Base-by-base conservation (phyloP, 352 stramenopile species). In the Phytophthora fragariae region DNA sequence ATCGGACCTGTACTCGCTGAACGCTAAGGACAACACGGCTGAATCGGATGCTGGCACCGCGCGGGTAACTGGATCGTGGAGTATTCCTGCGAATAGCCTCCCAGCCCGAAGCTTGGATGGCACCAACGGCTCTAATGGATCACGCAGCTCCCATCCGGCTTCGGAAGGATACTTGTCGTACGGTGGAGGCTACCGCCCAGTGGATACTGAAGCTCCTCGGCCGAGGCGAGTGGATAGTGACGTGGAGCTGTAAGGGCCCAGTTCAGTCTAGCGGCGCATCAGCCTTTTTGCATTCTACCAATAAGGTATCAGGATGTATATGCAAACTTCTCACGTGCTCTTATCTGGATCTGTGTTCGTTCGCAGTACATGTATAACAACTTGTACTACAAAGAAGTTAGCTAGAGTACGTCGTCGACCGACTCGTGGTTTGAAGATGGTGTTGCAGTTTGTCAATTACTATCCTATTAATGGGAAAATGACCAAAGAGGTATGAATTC, bases 221-320 rank as follows among this genome's bases (percentile, higher is more conserved):
- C 68, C 58, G 46, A 78, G 80, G 47, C 81, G 82, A 12, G 72
- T 90, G 10, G 85, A 90, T 63, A 92, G 83, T 62, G 85, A 92
- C 41, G 72, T 92, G 37, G 85, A 92, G 61, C 73, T 92, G 12
- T 92, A 82, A 52, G 17, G 12, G 17, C 15, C 11, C 39, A 15
- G 12, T 47, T 15, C 7, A 47, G 39, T 47, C 39, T 47, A 15
- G 14, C 12, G 29, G 29, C 29, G 29, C 29, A 31, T 31, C 4
- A 47, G 17, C 5, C 2, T 41, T 41, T 41, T 41, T 41, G 39
- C 39, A 47, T 47, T 47, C 39, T 47, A 24, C 44, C 17, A 52
- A 24, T 24, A 31, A 31, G 29, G 29, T 31, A 52, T 52, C 17
- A 24, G 44, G 19, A 17, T 52, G 19, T 52, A 24, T 17, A 52